Conservation (phyloP, 106 monocot genomes). For the Acorus calamus region DNA sequence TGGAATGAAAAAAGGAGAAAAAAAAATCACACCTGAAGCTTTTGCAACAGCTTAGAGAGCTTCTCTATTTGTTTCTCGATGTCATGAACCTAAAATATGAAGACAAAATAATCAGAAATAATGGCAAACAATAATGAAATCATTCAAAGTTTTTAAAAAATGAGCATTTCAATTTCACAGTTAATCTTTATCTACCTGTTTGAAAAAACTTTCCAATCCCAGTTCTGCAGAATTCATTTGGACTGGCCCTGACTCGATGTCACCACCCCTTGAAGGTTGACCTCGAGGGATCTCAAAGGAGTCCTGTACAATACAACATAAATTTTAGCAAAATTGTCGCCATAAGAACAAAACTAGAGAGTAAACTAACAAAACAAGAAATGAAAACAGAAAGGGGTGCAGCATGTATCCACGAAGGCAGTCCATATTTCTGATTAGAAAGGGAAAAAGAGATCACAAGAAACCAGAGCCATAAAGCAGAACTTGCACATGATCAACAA, state of each 20-base stretch:
- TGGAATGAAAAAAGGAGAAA: neutral
- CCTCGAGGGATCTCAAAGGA: conserved; percentile 47
- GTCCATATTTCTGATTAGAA: too few relatives aligned
- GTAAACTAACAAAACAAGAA: neutral
- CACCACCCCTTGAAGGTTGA: conserved; percentile 43
- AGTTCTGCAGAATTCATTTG: conserved; percentile 32
- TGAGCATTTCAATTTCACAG: too few relatives aligned
- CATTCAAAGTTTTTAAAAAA: too few relatives aligned
- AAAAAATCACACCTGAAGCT: conserved; percentile 28
- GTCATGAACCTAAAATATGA: conserved; percentile 27
- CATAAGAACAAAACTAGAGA: neutral
- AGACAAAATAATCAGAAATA: neutral
- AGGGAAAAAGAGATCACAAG: too few relatives aligned
- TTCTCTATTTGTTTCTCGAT: conserved; percentile 42
- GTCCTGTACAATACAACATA: conserved; percentile 27
- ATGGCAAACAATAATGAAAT: neutral
- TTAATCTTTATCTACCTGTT: conserved; percentile 36
- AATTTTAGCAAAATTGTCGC: neutral
- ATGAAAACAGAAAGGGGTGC: neutral
- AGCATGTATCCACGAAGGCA: too few relatives aligned
- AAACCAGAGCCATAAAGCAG: too few relatives aligned
- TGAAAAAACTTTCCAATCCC: conserved; percentile 70
- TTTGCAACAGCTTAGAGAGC: conserved; percentile 31
- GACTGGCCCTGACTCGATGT: conserved; percentile 66
- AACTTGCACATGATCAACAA: too few relatives aligned